Base-by-base conservation (phyloP, 2,329 filamentous ascomycete species). In the Epichloe amarillans region DNA sequence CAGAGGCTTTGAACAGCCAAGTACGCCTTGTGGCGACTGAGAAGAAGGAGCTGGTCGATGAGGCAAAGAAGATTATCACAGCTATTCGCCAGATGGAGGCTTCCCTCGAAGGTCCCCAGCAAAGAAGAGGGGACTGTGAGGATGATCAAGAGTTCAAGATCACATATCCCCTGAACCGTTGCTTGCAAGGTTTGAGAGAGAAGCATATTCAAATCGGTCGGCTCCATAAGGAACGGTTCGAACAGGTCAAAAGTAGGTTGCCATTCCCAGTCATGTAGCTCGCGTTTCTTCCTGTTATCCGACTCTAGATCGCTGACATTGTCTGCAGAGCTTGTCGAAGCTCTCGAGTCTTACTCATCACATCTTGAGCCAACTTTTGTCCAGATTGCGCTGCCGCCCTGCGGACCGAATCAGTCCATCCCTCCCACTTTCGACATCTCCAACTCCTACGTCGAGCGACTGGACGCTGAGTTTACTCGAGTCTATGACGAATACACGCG, bases 401-500 rank as follows among this genome's bases (percentile, higher is more conserved):
- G 85, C 3, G 80, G 79, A 1, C 81, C 84, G 5, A 85, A 88
- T 57, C 81, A 87, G 44, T 82, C 83, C 12, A 76, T 95, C 39
- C 80, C 90, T 1, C 80, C 88, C 3, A 86, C 77, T 49, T 97
- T 98, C 65, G 90, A 97, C 61, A 80, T 98, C n/a, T 96, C 91
- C 0, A 82, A 87, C 0, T 76, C 84, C 4, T 98, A 97, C 62
- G 86, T 96, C 49, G 80, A 86, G 54, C 82, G 84, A 52, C 79
- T 98, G 19, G 91, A 98, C 64, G 76, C 78, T 50, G 93, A 98
- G 67, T 98, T 97, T 63, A 88, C 88, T 11, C 82, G 89, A 53
- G 88, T 98, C 19, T 97, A 97, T 67, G 89, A 97, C 62, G 94
- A 98, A 70, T 98, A 97, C 69, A 88, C 84, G 42, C 85, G 83